phyloP scores from a whole-genome alignment of 345 rosid genomes.

The Brassica nigra region DNA sequence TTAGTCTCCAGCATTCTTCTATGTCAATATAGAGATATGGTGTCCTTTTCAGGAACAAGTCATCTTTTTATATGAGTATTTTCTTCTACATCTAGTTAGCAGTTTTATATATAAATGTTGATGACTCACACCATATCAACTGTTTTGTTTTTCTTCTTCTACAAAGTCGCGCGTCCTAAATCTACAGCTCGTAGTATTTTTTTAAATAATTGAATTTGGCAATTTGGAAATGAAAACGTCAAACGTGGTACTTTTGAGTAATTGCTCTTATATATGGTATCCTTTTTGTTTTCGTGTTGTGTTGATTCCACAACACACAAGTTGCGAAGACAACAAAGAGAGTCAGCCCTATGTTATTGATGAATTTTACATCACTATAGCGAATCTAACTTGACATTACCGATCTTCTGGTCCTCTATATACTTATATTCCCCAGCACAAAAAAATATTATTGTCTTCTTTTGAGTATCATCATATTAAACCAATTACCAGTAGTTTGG shows the following conservation, averaged over 20 bases:
- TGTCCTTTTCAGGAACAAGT: not conserved
- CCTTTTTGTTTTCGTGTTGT: not conserved
- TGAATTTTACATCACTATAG: slow-evolving; percentile 30
- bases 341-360: slow-evolving; percentile 33
- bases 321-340: slow-evolving; percentile 20
- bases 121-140: not conserved
- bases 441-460: not conserved
- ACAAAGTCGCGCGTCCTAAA: not conserved
- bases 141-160: not conserved
- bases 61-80: not conserved
- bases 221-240: too few species aligned
- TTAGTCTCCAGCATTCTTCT: slow-evolving; percentile 13
- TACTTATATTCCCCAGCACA: slow-evolving; percentile 32
- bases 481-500: not conserved
- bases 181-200: not conserved
- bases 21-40: not conserved
- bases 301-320: slow-evolving; percentile 31
- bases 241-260: not conserved
- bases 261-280: not conserved
- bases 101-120: not conserved
- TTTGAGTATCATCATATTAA: not conserved
- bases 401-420: slow-evolving; percentile 30
- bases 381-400: slow-evolving; percentile 28
- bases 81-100: not conserved
- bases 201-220: not conserved